Percentiles rank a stretch among this genome's conserved stretches.
Evolutionary conservation across 2,329 filamentous ascomycete species (phyloP).

Genomic region (Fusarium sp.): DNA sequence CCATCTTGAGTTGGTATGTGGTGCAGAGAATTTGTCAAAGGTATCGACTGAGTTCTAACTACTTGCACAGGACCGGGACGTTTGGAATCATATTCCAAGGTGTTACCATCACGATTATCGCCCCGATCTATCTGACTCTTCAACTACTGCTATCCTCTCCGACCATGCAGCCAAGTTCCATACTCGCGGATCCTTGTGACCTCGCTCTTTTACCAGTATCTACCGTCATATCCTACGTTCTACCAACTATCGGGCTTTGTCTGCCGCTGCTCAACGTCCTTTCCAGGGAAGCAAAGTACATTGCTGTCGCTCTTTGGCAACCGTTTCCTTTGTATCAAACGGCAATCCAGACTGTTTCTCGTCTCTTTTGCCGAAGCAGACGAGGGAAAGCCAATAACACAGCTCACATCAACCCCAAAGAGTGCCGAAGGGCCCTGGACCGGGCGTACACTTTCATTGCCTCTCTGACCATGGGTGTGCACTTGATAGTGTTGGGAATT

Average conservation of each 20-base stretch:
- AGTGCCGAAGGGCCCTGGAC: slow-evolving; percentile 6
- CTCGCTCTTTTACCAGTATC: slow-evolving; percentile 30
- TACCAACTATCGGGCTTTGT: slow-evolving; percentile 33
- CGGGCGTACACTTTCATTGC: slow-evolving; percentile 31
- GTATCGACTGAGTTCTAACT: neutral
- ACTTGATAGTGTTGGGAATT: slow-evolving; percentile 22
- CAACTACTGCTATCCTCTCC: slow-evolving; percentile 35
- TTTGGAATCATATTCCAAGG: slow-evolving; percentile 42
- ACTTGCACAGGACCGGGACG: slow-evolving; percentile 27
- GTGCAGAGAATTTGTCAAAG: neutral
- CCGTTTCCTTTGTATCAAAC: slow-evolving; percentile 40
- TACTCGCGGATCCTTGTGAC: slow-evolving; percentile 33
- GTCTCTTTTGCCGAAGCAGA: neutral
- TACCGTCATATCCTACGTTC: slow-evolving; percentile 33
- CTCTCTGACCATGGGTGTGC: slow-evolving; percentile 2
- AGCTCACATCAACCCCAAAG: neutral
- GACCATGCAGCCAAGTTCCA: neutral
- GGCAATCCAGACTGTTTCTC: neutral
- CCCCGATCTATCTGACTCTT: slow-evolving; percentile 36
- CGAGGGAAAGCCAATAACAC: neutral
- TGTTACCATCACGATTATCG: slow-evolving; percentile 40
- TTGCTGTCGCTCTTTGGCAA: slow-evolving; percentile 38
- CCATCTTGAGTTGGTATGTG: slow-evolving; percentile 35
- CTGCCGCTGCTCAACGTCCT: slow-evolving; percentile 27
- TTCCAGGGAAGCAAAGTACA: slow-evolving; percentile 12